These are phyloP conservation scores for Cordyceps farinosa DNA, from an alignment of 2,329 filamentous ascomycete genomes.

Conservation along the genomic window DNA sequence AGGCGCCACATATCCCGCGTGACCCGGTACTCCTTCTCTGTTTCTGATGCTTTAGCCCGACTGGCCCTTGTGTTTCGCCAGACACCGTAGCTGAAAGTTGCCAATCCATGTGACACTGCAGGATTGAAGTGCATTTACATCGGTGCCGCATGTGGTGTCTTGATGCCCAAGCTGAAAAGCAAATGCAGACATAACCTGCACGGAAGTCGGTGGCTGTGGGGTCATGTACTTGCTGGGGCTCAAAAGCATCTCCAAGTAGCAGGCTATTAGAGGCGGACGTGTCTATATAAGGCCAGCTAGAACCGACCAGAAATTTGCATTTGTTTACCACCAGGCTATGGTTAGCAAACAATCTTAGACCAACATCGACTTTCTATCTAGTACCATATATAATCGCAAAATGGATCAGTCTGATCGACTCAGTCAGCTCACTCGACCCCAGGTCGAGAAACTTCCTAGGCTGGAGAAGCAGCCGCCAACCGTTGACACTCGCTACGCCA, in stretches of 20 bases:
- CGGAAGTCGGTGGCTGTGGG: background rate
- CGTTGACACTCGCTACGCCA: background rate
- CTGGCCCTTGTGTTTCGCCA: background rate
- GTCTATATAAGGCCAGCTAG: background rate
- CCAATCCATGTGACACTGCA: background rate
- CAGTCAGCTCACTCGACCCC: background rate
- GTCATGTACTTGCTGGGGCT: no score
- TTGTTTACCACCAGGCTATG: background rate
- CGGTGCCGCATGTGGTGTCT: background rate
- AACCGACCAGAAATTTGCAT: background rate
- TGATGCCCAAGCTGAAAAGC: background rate
- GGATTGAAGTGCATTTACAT: background rate
- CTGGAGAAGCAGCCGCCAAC: background rate
- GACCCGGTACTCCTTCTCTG: background rate
- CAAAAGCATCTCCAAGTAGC: no score
- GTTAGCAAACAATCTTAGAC: background rate
- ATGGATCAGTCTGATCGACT: background rate
- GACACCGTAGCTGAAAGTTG: background rate
- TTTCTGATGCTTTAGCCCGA: background rate
- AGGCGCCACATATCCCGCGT: background rate
- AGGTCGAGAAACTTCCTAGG: background rate
- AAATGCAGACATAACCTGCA: background rate
- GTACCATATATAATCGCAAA: background rate
- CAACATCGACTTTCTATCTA: background rate
- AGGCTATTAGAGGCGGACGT: no score